Evolutionary conservation across 768 basidiomycete species (phyloP).

Genomic region (Podaxis sp.): DNA sequence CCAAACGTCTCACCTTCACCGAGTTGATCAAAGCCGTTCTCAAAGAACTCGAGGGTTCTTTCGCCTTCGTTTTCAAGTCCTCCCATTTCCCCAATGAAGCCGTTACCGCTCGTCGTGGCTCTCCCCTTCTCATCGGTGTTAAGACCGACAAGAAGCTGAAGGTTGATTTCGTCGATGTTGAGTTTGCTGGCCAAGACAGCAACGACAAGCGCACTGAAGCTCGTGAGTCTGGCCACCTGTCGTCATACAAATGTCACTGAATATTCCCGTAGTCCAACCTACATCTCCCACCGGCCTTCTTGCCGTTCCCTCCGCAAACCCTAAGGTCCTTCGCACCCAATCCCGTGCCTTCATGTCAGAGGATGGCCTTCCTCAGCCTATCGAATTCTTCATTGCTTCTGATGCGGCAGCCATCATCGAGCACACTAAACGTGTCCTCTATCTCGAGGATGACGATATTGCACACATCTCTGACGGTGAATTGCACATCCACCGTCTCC

Average conservation of each 20-base stretch:
- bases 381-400: conserved; percentile 99
- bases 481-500: conserved; percentile 97
- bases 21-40: conserved; percentile 92
- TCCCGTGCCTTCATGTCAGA: conserved; percentile 98
- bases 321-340: conserved; percentile 89
- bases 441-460: conserved; percentile 98
- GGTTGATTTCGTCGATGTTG: conserved; percentile 99
- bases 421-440: conserved; percentile 98
- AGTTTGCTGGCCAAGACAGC: conserved; percentile 77
- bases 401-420: conserved; percentile 96
- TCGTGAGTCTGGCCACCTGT: conserved; percentile 31
- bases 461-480: conserved; percentile 97
- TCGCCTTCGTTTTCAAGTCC: conserved; percentile 99
- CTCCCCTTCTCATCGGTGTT: conserved; percentile 94
- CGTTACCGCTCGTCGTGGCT: conserved; percentile 95
- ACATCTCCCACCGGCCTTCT: conserved; percentile 61
- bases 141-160: conserved; percentile 99
- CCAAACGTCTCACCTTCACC: conserved; percentile 84
- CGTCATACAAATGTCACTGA: conserved; percentile 10
- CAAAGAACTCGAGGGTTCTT: conserved; percentile 98
- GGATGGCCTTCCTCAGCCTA: conserved; percentile 97
- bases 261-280: conserved; percentile 36
- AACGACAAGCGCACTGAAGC: conserved; percentile 39
- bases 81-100: conserved; percentile 93
- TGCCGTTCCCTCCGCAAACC: conserved; percentile 59